Percentiles rank a stretch among this genome's conserved stretches.
phyloP scores from a whole-genome alignment of 768 basidiomycete genomes.

The Amanita pallidorosea region DNA sequence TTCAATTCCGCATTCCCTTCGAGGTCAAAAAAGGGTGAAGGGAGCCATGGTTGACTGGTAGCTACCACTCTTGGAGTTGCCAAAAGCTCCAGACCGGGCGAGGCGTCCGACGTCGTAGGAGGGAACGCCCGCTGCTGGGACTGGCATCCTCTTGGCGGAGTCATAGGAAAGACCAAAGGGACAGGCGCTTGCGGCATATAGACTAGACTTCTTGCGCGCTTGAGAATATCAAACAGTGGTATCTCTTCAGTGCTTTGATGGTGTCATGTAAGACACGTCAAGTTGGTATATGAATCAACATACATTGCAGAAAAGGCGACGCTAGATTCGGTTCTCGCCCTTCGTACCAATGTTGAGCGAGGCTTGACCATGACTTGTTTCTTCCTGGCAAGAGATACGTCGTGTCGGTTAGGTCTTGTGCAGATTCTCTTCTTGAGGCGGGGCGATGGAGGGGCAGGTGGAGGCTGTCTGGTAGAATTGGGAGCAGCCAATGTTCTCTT shows the following conservation, averaged over 20 bases:
- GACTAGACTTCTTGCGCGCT: neutral
- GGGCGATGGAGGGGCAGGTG: neutral
- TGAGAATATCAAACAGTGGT: neutral
- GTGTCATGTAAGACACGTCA: neutral
- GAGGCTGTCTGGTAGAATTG: neutral
- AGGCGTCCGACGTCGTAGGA: neutral
- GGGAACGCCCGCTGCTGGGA: too few species aligned
- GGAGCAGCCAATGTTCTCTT: neutral
- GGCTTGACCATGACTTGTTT: neutral
- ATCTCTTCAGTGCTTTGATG: constrained; percentile 1
- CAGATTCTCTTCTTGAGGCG: neutral
- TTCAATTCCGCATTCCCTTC: neutral
- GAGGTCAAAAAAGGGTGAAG: neutral
- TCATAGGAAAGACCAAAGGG: neutral
- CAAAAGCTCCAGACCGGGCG: neutral
- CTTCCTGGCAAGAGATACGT: constrained; percentile 2
- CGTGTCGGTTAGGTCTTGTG: neutral
- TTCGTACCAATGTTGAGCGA: neutral
- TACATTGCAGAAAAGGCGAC: constrained; percentile 3
- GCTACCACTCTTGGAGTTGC: neutral
- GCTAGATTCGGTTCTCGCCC: constrained; percentile 1
- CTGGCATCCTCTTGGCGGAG: neutral
- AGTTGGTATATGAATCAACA: neutral
- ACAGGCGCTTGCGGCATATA: neutral
- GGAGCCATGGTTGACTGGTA: neutral